Evolutionary conservation across 2,329 filamentous ascomycete species (phyloP).

Genomic region (Aspergillus sp.): DNA sequence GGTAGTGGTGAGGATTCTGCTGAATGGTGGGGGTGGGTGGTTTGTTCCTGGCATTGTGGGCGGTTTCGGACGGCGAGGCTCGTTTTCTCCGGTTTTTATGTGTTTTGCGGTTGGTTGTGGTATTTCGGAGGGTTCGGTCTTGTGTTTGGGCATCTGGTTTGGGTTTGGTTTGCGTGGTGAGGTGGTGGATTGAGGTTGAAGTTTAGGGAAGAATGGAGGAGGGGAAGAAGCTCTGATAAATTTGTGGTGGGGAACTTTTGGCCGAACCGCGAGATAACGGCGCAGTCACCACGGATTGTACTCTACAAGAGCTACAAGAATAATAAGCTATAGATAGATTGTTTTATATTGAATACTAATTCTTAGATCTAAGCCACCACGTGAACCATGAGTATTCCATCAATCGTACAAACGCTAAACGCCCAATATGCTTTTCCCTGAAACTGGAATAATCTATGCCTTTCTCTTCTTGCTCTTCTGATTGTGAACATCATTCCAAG

Average conservation of each 20-base stretch:
- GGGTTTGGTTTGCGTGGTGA: not conserved
- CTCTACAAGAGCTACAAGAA: too few relatives aligned
- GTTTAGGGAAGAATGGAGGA: not conserved
- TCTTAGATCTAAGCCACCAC: not conserved
- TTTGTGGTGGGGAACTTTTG: conserved; percentile 8
- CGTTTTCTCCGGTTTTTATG: not conserved
- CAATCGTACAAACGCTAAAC: conserved; percentile 10
- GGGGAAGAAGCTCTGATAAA: not conserved
- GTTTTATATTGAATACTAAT: not conserved
- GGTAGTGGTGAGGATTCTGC: conserved; percentile 30
- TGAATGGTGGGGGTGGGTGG: conserved; percentile 1
- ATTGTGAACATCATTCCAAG: conserved; percentile 32
- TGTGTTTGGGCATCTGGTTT: not conserved
- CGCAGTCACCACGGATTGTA: too few relatives aligned
- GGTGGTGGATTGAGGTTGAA: not conserved
- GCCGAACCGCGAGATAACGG: not conserved
- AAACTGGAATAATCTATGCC: not conserved
- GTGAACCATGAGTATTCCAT: conserved; percentile 1
- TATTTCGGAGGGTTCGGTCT: not conserved
- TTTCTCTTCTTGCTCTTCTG: conserved; percentile 12
- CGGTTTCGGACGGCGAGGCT: not conserved
- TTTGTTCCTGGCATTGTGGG: not conserved
- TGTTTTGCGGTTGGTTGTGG: not conserved
- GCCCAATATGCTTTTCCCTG: conserved; percentile 10
- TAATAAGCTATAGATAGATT: not conserved